Conservation (phyloP, 2,329 filamentous ascomycete species). For the Hypoxylon sp. region DNA sequence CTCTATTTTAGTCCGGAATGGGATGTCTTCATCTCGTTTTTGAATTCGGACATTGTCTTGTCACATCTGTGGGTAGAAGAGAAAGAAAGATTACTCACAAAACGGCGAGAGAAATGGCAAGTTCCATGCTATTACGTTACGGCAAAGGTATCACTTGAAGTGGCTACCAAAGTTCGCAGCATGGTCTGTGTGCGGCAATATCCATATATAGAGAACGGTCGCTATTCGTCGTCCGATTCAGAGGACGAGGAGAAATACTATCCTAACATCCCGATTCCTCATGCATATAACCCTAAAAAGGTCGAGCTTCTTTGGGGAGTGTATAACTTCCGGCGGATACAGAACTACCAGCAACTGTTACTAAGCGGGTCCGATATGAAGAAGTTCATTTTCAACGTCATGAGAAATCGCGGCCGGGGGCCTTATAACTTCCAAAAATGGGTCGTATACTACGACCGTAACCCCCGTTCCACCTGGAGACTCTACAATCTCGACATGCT, state of each 20-base stretch:
- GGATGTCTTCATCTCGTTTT: slow-evolving; percentile 12
- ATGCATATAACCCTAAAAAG: not conserved
- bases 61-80: slow-evolving; percentile 1
- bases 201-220: not conserved
- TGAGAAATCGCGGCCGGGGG: slow-evolving; percentile 14
- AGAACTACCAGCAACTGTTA: slow-evolving; percentile 10
- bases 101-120: not conserved
- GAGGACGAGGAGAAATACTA: not conserved
- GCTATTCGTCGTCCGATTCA: not conserved
- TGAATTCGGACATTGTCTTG: not conserved
- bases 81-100: not conserved
- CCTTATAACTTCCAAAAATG: slow-evolving; percentile 10
- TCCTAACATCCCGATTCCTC: not conserved
- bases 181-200: slow-evolving; percentile 8
- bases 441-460: slow-evolving; percentile 3
- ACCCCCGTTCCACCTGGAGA: not conserved
- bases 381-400: slow-evolving; percentile 1
- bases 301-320: slow-evolving; percentile 3
- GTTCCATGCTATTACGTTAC: not conserved
- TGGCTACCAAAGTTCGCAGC: slow-evolving; percentile 2
- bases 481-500: slow-evolving; percentile 1
- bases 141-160: not conserved
- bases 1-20: slow-evolving; percentile 22
- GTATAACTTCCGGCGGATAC: slow-evolving; percentile 8
- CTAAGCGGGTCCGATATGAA: not conserved